Conservation (phyloP, 2,329 filamentous ascomycete species). For the Calonectria multiphialidica region DNA sequence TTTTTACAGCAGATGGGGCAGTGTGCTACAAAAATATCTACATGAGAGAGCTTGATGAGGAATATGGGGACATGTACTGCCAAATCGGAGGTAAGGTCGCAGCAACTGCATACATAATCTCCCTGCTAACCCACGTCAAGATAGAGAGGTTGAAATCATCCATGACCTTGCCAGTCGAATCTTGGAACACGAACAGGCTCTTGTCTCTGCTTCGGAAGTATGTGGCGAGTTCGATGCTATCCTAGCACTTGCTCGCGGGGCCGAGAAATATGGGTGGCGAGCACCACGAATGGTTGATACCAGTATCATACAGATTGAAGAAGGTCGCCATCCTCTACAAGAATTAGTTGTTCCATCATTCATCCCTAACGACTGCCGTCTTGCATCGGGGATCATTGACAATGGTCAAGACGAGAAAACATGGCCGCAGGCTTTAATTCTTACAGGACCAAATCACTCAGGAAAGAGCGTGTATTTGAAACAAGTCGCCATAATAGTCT, state of each 20-base stretch:
- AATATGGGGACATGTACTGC: slow-evolving; percentile 87
- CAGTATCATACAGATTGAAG: slow-evolving; percentile 79
- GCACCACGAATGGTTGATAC: slow-evolving; percentile 76
- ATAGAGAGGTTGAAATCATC: slow-evolving; percentile 90
- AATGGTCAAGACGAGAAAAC: slow-evolving; percentile 1
- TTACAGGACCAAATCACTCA: slow-evolving; percentile 96
- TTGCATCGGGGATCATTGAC: slow-evolving; percentile 70
- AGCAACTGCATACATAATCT: background rate
- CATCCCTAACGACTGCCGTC: slow-evolving; percentile 83
- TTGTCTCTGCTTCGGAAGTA: slow-evolving; percentile 79
- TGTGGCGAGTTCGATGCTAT: slow-evolving; percentile 91
- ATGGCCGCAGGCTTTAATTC: slow-evolving; percentile 72
- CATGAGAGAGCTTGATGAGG: slow-evolving; percentile 84
- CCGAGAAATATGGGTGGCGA: slow-evolving; percentile 78
- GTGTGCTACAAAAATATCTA: slow-evolving; percentile 89
- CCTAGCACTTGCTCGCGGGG: slow-evolving; percentile 83
- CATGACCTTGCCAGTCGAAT: slow-evolving; percentile 80
- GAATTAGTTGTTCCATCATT: slow-evolving; percentile 85
- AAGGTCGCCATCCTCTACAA: slow-evolving; percentile 89
- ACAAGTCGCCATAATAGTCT: slow-evolving; percentile 90
- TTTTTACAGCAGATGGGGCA: slow-evolving; percentile 78
- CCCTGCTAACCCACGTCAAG: slow-evolving; percentile 56
- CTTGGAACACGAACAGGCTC: slow-evolving; percentile 74
- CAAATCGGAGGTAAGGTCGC: slow-evolving; percentile 78
- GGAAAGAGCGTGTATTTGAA: slow-evolving; percentile 98